phyloP scores from a whole-genome alignment of 169 alveolate species.

The Plasmodium ovale region DNA sequence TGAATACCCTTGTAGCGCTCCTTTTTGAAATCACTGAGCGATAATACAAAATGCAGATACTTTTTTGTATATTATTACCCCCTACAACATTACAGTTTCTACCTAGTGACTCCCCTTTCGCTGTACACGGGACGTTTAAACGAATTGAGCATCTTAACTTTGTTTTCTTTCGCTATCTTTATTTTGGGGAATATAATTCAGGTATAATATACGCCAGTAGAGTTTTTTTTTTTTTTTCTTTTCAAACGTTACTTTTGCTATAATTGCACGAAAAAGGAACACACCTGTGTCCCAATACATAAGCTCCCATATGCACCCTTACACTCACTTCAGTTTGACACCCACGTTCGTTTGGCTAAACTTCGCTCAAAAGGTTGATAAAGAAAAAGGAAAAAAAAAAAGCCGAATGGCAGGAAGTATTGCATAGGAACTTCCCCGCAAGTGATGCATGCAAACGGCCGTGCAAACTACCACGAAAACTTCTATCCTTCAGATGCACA shows the following conservation, averaged over 20 bases:
- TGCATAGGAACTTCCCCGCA: too few species aligned
- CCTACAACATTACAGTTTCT: slow-evolving; percentile 13
- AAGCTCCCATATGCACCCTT: too few species aligned
- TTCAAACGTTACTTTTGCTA: too few species aligned
- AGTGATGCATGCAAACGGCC: too few species aligned
- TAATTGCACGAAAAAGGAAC: too few species aligned
- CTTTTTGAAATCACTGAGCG: too few species aligned
- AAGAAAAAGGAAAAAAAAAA: slow-evolving; percentile 7
- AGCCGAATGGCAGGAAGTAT: too few species aligned
- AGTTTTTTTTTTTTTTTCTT: not conserved
- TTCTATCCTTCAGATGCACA: slow-evolving; percentile 14
- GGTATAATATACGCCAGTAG: not conserved
- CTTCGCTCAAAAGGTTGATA: slow-evolving; percentile 70
- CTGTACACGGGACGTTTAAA: slow-evolving; percentile 6
- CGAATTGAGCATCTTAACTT: not conserved
- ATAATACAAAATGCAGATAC: not conserved
- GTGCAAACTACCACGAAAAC: too few species aligned
- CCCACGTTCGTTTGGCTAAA: slow-evolving; percentile 65
- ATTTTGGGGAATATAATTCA: slow-evolving; percentile 52
- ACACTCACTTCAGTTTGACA: slow-evolving; percentile 28
- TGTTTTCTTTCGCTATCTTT: slow-evolving; percentile 21
- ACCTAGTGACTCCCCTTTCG: slow-evolving; percentile 61
- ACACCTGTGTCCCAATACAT: too few species aligned
- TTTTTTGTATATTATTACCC: not conserved
- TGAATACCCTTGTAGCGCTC: too few species aligned